A percentile compares a stretch with the other conserved stretches of the same genome.
These are phyloP conservation scores for Monilinia vaccinii-corymbosi DNA, from an alignment of 2,329 filamentous ascomycete genomes.

Conservation along the genomic window DNA sequence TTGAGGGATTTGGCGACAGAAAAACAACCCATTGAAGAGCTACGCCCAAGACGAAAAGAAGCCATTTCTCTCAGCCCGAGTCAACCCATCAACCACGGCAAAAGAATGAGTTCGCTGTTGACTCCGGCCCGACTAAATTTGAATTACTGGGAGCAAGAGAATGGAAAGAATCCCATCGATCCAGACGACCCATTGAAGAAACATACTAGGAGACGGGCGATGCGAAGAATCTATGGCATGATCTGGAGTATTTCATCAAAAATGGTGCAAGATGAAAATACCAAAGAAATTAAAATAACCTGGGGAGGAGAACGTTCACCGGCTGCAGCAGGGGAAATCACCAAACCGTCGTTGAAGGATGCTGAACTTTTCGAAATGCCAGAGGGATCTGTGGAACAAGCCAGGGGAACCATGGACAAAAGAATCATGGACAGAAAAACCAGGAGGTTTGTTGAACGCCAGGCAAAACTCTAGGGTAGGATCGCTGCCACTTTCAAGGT, in stretches of 20 bases:
- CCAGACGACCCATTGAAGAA: neutral
- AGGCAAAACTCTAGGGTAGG: neutral
- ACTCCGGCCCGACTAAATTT: neutral
- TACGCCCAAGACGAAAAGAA: constrained; percentile 19
- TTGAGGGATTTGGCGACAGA: constrained; percentile 39
- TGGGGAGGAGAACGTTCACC: constrained; percentile 37
- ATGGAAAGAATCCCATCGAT: neutral
- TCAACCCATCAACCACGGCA: neutral
- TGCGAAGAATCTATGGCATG: constrained; percentile 39
- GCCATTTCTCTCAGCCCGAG: neutral
- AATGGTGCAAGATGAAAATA: constrained; percentile 29
- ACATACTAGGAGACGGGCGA: constrained; percentile 27
- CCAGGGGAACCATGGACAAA: constrained; percentile 31
- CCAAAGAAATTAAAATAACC: constrained; percentile 30
- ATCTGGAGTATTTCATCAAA: constrained; percentile 38
- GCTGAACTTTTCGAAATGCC: constrained; percentile 38
- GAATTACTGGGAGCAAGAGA: neutral
- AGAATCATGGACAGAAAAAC: neutral
- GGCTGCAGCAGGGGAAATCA: constrained; percentile 28
- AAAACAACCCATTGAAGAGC: constrained; percentile 11
- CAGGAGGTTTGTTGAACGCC: neutral
- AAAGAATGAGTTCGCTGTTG: neutral
- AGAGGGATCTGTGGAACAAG: constrained; percentile 22
- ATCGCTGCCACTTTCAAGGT: neutral
- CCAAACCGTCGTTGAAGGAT: constrained; percentile 26